phyloP scores from a whole-genome alignment of 2,329 filamentous ascomycete genomes.

The Chrysosporium queenslandicum region DNA sequence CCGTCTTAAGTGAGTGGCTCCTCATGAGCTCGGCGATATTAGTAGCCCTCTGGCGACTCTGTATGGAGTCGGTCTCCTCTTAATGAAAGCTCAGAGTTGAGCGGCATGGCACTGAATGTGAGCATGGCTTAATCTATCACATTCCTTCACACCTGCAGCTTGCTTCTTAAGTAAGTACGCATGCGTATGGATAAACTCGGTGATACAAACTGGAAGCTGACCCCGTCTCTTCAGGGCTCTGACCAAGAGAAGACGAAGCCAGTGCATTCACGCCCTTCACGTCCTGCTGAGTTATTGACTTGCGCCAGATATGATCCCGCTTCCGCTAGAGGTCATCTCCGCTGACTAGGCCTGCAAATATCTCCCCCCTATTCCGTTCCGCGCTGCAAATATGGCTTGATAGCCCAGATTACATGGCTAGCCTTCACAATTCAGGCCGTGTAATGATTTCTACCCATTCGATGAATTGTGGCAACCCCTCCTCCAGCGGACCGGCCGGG shows the following conservation, averaged over 20 bases:
- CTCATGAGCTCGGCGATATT: constrained; percentile 3
- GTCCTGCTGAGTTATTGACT: not conserved
- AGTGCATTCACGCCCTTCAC: not conserved
- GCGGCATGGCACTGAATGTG: not conserved
- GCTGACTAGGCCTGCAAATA: too few relatives aligned
- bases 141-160: too few relatives aligned
- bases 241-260: not conserved
- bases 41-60: not conserved
- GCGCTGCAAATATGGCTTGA: not conserved
- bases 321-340: not conserved
- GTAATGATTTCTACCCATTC: constrained; percentile 4
- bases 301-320: not conserved
- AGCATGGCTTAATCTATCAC: not conserved
- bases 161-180: not conserved
- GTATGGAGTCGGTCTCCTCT: not conserved
- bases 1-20: not conserved
- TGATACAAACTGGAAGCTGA: constrained; percentile 7
- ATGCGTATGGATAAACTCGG: not conserved
- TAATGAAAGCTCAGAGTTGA: constrained; percentile 1
- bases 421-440: not conserved
- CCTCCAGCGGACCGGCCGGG: constrained; percentile 1
- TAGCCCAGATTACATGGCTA: not conserved
- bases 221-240: not conserved
- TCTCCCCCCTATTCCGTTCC: too few relatives aligned
- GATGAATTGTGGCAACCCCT: constrained; percentile 5